Percentiles rank a stretch among this genome's conserved stretches.
Evolutionary conservation across 2,329 filamentous ascomycete genomes (phyloP).

Genomic region (Orbilia javanica): DNA sequence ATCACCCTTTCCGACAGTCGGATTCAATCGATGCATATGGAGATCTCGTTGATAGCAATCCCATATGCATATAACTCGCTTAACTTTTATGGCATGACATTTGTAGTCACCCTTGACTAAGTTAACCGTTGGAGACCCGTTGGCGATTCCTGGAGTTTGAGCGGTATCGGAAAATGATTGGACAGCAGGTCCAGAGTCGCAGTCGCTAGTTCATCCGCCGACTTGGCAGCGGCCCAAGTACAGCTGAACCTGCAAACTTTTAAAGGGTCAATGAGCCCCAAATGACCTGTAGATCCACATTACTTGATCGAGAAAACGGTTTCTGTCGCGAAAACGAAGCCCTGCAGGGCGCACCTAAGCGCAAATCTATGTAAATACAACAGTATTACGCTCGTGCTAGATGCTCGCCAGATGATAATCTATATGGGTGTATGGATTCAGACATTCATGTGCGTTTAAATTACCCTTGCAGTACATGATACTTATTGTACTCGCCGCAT

Average conservation of each 20-base stretch:
- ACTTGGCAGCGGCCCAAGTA: slow-evolving; percentile 29
- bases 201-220: slow-evolving; percentile 24
- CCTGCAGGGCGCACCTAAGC: slow-evolving; percentile 38
- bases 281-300: slow-evolving; percentile 15
- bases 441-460: slow-evolving; percentile 15
- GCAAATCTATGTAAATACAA: slow-evolving; percentile 17
- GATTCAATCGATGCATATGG: not conserved
- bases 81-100: slow-evolving; percentile 16
- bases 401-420: slow-evolving; percentile 34
- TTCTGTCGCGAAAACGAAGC: slow-evolving; percentile 16
- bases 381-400: slow-evolving; percentile 17
- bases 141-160: not conserved
- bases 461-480: slow-evolving; percentile 1
- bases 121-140: slow-evolving; percentile 16
- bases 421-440: slow-evolving; percentile 21
- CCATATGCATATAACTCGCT: slow-evolving; percentile 5
- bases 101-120: slow-evolving; percentile 9
- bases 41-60: slow-evolving; percentile 5
- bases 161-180: slow-evolving; percentile 15
- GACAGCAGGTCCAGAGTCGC: not conserved
- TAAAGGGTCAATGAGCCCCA: not conserved
- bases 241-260: slow-evolving; percentile 27
- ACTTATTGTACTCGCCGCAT: slow-evolving; percentile 31
- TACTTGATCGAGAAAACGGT: slow-evolving; percentile 3
- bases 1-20: not conserved